Evolutionary conservation across 257 asterid species (phyloP).

Genomic region (Haberlea rhodopensis): DNA sequence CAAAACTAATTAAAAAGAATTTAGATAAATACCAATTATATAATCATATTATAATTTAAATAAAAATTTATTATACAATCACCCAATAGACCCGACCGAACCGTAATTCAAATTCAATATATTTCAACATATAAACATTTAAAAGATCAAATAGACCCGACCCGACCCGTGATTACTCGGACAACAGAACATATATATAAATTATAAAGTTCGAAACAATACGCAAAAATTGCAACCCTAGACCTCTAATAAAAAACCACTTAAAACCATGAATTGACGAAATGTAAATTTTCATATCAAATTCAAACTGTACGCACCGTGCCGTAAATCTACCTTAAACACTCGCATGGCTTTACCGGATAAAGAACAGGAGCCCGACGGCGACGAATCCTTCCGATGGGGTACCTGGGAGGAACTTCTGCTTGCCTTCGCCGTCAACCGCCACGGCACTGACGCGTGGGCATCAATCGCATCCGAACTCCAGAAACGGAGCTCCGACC

Average conservation of each 20-base stretch:
- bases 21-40: too few species aligned
- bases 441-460: constrained; percentile 71
- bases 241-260: constrained; percentile 31
- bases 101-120: too few species aligned
- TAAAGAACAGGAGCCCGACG: constrained; percentile 37
- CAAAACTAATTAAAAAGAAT: too few species aligned
- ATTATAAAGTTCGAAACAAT: not conserved
- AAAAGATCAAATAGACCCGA: too few species aligned
- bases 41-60: too few species aligned
- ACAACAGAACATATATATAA: not conserved
- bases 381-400: constrained; percentile 46
- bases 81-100: too few species aligned
- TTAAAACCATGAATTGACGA: constrained; percentile 20
- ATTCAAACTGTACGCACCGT: constrained; percentile 35
- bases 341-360: constrained; percentile 50
- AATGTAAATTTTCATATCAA: constrained; percentile 24
- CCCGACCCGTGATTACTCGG: too few species aligned
- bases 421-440: constrained; percentile 83
- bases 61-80: too few species aligned
- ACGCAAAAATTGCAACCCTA: constrained; percentile 38
- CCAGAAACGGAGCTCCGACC: constrained; percentile 47
- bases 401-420: constrained; percentile 81
- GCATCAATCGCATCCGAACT: constrained; percentile 67
- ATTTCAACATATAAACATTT: constrained; percentile 62
- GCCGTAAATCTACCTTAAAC: constrained; percentile 19